Conservation (phyloP, 345 rosid genomes). For the Ceriops tagal region DNA sequence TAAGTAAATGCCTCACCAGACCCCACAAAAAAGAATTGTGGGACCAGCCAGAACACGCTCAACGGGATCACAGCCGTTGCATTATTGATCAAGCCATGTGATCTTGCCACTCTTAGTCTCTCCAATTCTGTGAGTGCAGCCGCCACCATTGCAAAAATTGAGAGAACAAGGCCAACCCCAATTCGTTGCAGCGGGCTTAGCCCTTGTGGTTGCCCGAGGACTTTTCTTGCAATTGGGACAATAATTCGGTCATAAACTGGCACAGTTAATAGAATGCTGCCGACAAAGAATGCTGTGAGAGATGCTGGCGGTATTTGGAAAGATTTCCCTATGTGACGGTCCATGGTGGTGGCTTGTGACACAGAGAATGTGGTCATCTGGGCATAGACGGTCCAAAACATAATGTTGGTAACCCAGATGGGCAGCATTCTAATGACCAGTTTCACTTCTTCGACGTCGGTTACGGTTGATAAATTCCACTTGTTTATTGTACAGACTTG, state of each 20-base stretch:
- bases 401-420: conserved; percentile 81
- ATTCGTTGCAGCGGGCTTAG: conserved; percentile 80
- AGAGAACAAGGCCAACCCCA: conserved; percentile 60
- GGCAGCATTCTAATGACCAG: conserved; percentile 82
- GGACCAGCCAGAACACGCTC: conserved; percentile 73
- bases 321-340: conserved; percentile 73
- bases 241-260: conserved; percentile 70
- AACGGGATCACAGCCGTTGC: conserved; percentile 50
- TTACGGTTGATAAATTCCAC: conserved; percentile 77
- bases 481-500: conserved; percentile 36
- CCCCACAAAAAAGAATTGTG: conserved; percentile 81
- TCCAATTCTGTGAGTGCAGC: conserved; percentile 71
- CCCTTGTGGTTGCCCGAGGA: conserved; percentile 64
- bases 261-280: conserved; percentile 77
- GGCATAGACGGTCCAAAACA: conserved; percentile 96
- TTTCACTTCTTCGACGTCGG: conserved; percentile 96
- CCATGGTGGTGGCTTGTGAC: conserved; percentile 83
- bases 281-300: conserved; percentile 72
- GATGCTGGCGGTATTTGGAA: conserved; percentile 80
- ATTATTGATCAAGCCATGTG: conserved; percentile 35
- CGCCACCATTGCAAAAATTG: conserved; percentile 56
- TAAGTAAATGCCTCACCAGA: conserved; percentile 88
- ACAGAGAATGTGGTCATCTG: conserved; percentile 93
- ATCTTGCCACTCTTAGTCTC: conserved; percentile 47
- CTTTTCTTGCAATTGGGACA: conserved; percentile 47